phyloP scores from a whole-genome alignment of 108 stramenopile species.

The Hondaea fermentalgiana region DNA sequence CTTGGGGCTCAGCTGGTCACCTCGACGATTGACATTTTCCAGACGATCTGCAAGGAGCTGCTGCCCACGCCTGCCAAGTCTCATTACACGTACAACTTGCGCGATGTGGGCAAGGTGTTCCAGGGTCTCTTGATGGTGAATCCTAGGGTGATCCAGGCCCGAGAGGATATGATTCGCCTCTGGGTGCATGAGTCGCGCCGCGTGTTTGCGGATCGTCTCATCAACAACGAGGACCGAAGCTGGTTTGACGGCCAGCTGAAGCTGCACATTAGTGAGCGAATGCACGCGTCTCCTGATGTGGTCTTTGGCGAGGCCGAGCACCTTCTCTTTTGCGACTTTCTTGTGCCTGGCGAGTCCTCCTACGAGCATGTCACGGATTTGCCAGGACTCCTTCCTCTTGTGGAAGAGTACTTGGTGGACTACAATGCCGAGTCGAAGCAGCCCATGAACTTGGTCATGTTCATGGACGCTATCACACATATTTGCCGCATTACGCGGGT shows the following conservation, averaged over 20 bases:
- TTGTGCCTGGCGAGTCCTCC: constrained; percentile 32
- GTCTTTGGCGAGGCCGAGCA: neutral
- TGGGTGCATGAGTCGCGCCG: constrained; percentile 58
- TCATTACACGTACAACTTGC: constrained; percentile 67
- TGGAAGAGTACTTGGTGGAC: constrained; percentile 51
- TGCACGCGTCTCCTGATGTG: neutral
- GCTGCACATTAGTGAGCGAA: neutral
- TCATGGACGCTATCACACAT: constrained; percentile 59
- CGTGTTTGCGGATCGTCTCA: constrained; percentile 55
- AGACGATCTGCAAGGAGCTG: constrained; percentile 43
- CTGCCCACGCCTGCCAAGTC: constrained; percentile 52
- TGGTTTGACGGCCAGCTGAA: constrained; percentile 44
- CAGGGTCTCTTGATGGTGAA: constrained; percentile 56
- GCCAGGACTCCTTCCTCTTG: constrained; percentile 30
- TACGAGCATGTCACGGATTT: constrained; percentile 49
- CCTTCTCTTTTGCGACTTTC: constrained; percentile 53
- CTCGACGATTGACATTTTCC: constrained; percentile 44
- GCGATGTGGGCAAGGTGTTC: constrained; percentile 61
- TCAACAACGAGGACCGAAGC: constrained; percentile 41
- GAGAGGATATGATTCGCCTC: constrained; percentile 42
- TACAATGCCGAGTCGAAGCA: constrained; percentile 58
- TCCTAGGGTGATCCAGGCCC: constrained; percentile 21
- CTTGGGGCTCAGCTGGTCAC: constrained; percentile 26
- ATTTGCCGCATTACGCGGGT: constrained; percentile 52
- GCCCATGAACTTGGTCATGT: constrained; percentile 59